phyloP scores from a whole-genome alignment of 2,329 filamentous ascomycete genomes.

The Epichloe festucae region DNA sequence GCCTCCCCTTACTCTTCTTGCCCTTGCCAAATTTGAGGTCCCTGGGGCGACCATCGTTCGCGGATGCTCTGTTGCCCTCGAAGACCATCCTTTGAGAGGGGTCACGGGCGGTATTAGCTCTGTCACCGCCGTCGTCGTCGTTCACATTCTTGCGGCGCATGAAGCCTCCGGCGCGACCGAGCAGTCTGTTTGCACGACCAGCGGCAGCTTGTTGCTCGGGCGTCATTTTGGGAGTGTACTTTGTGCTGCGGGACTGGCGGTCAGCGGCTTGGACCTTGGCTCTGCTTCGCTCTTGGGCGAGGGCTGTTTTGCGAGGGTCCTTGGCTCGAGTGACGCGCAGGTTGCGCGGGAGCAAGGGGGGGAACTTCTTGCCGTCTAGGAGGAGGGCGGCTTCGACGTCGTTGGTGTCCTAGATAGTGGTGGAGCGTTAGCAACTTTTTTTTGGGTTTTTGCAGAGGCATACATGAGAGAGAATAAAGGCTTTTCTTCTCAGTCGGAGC shows the following conservation, averaged over 20 bases:
- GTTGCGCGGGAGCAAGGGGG: constrained; percentile 80
- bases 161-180: constrained; percentile 54
- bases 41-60: constrained; percentile 50
- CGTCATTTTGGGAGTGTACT: constrained; percentile 58
- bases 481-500: no score
- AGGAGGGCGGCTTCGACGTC: constrained; percentile 83
- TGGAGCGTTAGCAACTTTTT: not conserved
- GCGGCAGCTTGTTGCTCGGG: constrained; percentile 56
- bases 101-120: constrained; percentile 17
- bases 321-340: constrained; percentile 81
- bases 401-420: constrained; percentile 51
- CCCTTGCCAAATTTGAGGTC: constrained; percentile 36
- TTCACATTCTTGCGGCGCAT: constrained; percentile 25
- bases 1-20: constrained; percentile 36
- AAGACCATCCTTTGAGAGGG: constrained; percentile 60
- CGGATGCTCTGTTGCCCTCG: constrained; percentile 63
- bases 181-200: constrained; percentile 61
- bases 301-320: constrained; percentile 48
- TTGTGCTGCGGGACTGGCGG: constrained; percentile 26
- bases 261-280: constrained; percentile 23
- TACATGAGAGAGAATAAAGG: not conserved
- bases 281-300: constrained; percentile 26
- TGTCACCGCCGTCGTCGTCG: constrained; percentile 10
- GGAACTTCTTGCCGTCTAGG: constrained; percentile 86
- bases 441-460: not conserved